These are phyloP conservation scores for Cryptococcus hybrid DNA, from an alignment of 1,284 basidiomycete genomes.

Conservation along the genomic window DNA sequence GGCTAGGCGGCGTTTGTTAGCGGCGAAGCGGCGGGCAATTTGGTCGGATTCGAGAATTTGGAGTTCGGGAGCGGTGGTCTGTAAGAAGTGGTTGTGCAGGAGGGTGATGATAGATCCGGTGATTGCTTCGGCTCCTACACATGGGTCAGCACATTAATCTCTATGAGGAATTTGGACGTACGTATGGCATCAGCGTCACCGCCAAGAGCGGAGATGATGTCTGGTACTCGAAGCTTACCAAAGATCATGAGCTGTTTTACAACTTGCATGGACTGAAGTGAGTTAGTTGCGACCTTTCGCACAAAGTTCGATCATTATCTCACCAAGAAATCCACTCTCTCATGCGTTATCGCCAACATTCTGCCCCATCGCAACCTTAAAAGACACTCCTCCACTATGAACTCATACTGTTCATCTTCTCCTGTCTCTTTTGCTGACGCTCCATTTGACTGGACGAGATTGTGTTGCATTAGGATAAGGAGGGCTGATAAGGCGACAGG, in stretches of 20 bases:
- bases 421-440: conserved; percentile 55
- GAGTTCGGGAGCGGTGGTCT: conserved; percentile 30
- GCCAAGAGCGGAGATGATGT: conserved; percentile 25
- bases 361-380: conserved; percentile 72
- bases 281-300: background rate
- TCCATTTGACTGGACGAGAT: conserved; percentile 78
- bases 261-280: conserved; percentile 63
- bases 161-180: conserved; percentile 10
- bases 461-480: conserved; percentile 86
- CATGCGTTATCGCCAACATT: conserved; percentile 70
- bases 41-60: conserved; percentile 32
- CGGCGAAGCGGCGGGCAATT: conserved; percentile 26
- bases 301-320: conserved; percentile 37
- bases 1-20: conserved; percentile 22
- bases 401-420: conserved; percentile 62
- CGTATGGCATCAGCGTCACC: conserved; percentile 15
- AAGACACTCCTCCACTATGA: conserved; percentile 76
- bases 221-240: conserved; percentile 72
- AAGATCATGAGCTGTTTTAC: conserved; percentile 74
- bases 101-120: conserved; percentile 20
- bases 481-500: conserved; percentile 62
- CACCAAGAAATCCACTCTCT: conserved; percentile 62
- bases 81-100: conserved; percentile 26
- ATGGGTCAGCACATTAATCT: conserved; percentile 4
- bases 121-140: conserved; percentile 12